Conservation (phyloP, 257 asterid species). For the Haberlea rhodopensis region DNA sequence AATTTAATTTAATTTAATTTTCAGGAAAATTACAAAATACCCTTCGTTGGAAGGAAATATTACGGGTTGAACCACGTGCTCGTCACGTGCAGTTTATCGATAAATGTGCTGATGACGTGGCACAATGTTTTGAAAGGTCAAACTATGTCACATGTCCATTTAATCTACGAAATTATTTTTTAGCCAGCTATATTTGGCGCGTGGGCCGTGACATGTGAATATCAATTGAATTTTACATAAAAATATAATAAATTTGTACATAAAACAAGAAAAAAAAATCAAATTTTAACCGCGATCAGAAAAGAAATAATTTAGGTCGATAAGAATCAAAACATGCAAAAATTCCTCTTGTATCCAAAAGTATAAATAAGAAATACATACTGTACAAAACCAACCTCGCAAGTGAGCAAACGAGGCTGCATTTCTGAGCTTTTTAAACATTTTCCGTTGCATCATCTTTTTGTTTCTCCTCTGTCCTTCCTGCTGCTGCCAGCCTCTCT, state of each 20-base stretch:
- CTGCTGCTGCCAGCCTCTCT: constrained; percentile 60
- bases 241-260: no score
- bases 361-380: constrained; percentile 21
- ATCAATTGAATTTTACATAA: no score
- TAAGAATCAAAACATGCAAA: not conserved
- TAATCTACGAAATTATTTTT: no score
- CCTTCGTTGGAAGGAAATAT: not conserved
- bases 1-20: no score
- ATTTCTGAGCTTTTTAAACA: constrained; percentile 45
- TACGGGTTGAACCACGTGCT: not conserved
- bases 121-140: not conserved
- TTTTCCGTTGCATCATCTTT: constrained; percentile 53
- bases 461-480: constrained; percentile 45
- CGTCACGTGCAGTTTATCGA: not conserved
- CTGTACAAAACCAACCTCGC: constrained; percentile 29
- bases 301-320: not conserved
- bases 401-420: constrained; percentile 25
- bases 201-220: not conserved
- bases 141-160: no score
- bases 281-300: no score
- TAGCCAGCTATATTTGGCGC: not conserved
- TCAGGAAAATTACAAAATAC: not conserved
- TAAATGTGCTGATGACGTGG: not conserved
- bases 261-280: no score
- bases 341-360: constrained; percentile 23